Base-by-base conservation (phyloP, 2,329 filamentous ascomycete genomes). In the Periconia digitata region DNA sequence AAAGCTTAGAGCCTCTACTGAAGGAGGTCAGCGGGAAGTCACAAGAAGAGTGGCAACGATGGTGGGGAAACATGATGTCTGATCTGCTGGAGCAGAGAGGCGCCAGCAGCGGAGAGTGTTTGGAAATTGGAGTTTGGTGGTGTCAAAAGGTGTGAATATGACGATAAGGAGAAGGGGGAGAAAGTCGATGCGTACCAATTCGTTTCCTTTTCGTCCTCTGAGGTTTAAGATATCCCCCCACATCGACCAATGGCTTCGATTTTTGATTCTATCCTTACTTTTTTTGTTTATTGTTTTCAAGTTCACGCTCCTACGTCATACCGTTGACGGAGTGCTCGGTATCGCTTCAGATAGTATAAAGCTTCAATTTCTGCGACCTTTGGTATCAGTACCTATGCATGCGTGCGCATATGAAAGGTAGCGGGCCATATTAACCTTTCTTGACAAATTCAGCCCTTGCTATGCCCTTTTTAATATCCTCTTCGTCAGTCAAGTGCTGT, bases 291-390 rank as follows among this genome's bases (percentile, higher is more conserved):
- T 44, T 22, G 6, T 27, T 44, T 24, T 49, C 44, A 18, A 41
- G 44, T 41, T 51, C 61, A 65, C 34, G 55, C 47, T n/a, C n/a
- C n/a, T 40, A 65, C 71, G 55, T 85, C 81, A 74, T 96, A 96
- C 67, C 90, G 81, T 74, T 94, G 86, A 64, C 87, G 85, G 63
- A 96, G 75, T 21, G 89, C 85, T 60, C 92, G 86, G 75, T 96
- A 96, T 69, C 89, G 83, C 77, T 95, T 96, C 63, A 96, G 78
- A 75, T 94, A 95, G 73, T 95, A 96, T 89, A 97, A 70, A 16
- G 91, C 87, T 74, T 96, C 92, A 51, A 97, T 90, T 71, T 96
- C 92, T 94, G 41, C 27, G 12, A 27, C 56, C 5, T 20, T 20
- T 5, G 1, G 48, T 10, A 20, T 50, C 24, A 52, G 35, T 22